Evolutionary conservation across 2,329 filamentous ascomycete genomes (phyloP), one percentile per base, ranked within the genome.

Genomic region (Pseudomassariella vexata): DNA sequence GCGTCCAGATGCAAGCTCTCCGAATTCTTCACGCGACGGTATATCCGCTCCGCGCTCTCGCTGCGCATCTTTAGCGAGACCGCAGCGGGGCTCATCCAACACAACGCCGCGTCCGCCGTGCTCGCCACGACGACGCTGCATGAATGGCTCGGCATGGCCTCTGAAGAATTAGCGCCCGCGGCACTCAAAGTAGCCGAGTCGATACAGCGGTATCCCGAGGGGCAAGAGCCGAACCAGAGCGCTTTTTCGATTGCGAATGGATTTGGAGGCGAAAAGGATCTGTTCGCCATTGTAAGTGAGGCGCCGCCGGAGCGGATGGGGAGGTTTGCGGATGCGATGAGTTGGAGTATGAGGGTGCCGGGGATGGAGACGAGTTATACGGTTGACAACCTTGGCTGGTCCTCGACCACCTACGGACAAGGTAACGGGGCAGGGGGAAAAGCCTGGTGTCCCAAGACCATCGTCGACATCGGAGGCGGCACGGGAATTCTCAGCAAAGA

Each of bases 391-490:
- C 38, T 39, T 6, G 36, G 33, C 2, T 43, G 40, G 40, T n/a
- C n/a, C n/a, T n/a, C n/a, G n/a, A n/a, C n/a, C n/a, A n/a, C n/a
- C n/a, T n/a, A n/a, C n/a, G n/a, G n/a, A n/a, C n/a, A n/a, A n/a
- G 23, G 16, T 8, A n/a, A 3, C 24, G 25, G 14, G 5, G 14
- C 10, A 6, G 15, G 12, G 10, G 20, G 18, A 10, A 22, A 5
- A 5, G 9, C 19, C 4, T 18, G 20, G 19, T 40, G 38, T 19
- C 40, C 38, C 5, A 36, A 30, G 14, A 33, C 41, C n/a, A 24
- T 44, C 5, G 39, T 44, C 14, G 41, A 42, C 29, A 38, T 40
- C 3, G 40, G 40, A 11, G 40, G 38, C 5, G 37, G 35, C 5
- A 37, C 36, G 7, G 40, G 40, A 12, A 19, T 16, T 7, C 14